Evolutionary conservation across 2,329 filamentous ascomycete species (phyloP).

Genomic region (Cercospora sp.): DNA sequence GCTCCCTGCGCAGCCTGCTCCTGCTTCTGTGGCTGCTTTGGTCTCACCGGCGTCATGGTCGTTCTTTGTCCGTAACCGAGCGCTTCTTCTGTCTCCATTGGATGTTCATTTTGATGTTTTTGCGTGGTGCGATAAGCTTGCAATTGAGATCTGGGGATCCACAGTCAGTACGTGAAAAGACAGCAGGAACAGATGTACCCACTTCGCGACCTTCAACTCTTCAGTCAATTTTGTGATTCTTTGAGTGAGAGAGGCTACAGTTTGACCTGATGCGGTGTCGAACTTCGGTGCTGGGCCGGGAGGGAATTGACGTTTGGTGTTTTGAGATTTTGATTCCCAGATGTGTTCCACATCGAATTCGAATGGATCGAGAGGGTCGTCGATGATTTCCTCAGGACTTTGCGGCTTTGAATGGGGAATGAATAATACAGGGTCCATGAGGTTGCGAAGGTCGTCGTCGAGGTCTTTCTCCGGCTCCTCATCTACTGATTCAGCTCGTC

Average conservation of each 20-base stretch:
- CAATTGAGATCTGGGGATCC: not conserved
- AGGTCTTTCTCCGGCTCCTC: not conserved
- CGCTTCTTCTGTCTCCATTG: conserved; percentile 4
- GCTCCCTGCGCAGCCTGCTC: conserved; percentile 9
- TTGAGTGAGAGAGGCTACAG: not conserved
- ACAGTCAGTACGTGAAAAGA: not conserved
- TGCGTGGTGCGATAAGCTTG: not conserved
- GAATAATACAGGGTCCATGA: no score
- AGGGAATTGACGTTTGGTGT: conserved; percentile 6
- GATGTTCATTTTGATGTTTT: not conserved
- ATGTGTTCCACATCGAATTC: not conserved
- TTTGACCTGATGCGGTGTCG: not conserved
- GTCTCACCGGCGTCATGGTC: conserved; percentile 1
- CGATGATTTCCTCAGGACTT: not conserved
- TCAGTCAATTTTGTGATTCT: not conserved
- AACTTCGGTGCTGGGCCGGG: not conserved
- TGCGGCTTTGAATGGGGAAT: not conserved
- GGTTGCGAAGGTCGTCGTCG: not conserved
- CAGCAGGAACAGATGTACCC: no score
- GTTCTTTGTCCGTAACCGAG: conserved; percentile 2
- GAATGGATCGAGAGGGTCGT: not conserved
- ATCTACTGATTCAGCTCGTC: not conserved
- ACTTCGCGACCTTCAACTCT: not conserved
- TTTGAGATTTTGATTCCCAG: not conserved
- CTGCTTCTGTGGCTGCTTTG: not conserved